Evolutionary conservation across 768 basidiomycete species (phyloP).

Genomic region (Pleurotus salmoneostramineus): DNA sequence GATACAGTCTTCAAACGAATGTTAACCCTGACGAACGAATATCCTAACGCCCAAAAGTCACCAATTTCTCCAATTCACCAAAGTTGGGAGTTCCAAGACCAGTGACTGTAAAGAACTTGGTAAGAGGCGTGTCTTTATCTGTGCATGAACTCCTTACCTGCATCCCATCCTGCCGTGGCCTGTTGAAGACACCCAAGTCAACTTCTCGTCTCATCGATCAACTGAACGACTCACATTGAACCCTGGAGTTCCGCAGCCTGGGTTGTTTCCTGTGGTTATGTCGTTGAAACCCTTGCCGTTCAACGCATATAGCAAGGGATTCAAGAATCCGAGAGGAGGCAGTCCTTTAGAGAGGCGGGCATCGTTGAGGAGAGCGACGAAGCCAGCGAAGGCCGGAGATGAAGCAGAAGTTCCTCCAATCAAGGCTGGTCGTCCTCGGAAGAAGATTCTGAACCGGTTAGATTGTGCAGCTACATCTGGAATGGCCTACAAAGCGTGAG

Average conservation of each 20-base stretch:
- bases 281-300: slow-evolving; percentile 46
- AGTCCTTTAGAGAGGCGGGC: slow-evolving; percentile 41
- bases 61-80: slow-evolving; percentile 36
- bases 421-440: slow-evolving; percentile 28
- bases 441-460: slow-evolving; percentile 42
- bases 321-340: slow-evolving; percentile 59
- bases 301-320: slow-evolving; percentile 54
- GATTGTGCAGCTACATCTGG: slow-evolving; percentile 61
- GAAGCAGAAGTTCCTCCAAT: slow-evolving; percentile 66
- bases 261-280: slow-evolving; percentile 52
- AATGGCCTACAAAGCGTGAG: slow-evolving; percentile 33
- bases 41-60: slow-evolving; percentile 10
- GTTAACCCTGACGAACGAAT: neutral
- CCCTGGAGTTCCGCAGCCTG: slow-evolving; percentile 59
- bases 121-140: neutral
- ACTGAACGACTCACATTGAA: slow-evolving; percentile 48
- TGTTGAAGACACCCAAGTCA: slow-evolving; percentile 13
- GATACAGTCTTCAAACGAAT: neutral
- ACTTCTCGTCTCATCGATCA: neutral
- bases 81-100: slow-evolving; percentile 56
- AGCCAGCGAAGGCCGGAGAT: slow-evolving; percentile 58
- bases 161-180: slow-evolving; percentile 59
- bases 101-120: slow-evolving; percentile 29
- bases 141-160: slow-evolving; percentile 32
- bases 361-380: slow-evolving; percentile 66